phyloP scores from a whole-genome alignment of 2,329 filamentous ascomycete species.

The Neodidymelliopsis sp. region DNA sequence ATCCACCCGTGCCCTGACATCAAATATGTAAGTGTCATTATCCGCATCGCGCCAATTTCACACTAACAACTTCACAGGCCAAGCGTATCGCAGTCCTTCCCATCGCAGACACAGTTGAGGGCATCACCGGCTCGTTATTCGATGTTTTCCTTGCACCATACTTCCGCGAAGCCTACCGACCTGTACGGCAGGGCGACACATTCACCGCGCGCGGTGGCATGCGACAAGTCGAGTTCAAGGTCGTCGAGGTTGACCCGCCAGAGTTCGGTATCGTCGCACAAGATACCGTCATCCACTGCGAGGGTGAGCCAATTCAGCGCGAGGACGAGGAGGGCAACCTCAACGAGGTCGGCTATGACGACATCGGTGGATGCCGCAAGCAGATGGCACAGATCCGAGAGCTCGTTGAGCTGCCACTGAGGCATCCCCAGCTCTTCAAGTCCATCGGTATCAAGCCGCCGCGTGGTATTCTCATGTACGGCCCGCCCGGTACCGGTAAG shows the following conservation, averaged over 20 bases:
- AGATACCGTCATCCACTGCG: slow-evolving; percentile 98
- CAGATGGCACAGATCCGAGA: slow-evolving; percentile 99
- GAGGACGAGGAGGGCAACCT: slow-evolving; percentile 99
- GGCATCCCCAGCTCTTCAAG: slow-evolving; percentile 99
- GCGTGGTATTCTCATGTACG: slow-evolving; percentile 91
- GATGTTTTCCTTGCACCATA: slow-evolving; percentile 99
- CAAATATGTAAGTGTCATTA: slow-evolving; percentile 84
- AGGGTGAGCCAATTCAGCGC: slow-evolving; percentile 95
- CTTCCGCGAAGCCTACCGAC: slow-evolving; percentile 98
- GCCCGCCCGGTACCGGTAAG: slow-evolving; percentile 98
- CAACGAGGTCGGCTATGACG: slow-evolving; percentile 98
- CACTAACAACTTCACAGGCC: slow-evolving; percentile 66
- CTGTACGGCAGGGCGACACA: slow-evolving; percentile 94
- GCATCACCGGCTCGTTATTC: slow-evolving; percentile 95
- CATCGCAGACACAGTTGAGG: slow-evolving; percentile 97
- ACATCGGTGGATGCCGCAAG: slow-evolving; percentile 98
- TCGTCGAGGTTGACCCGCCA: slow-evolving; percentile 96
- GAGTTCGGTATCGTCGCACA: slow-evolving; percentile 99
- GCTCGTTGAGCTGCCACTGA: slow-evolving; percentile 94
- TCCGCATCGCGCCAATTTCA: not conserved
- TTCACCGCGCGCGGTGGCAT: slow-evolving; percentile 98
- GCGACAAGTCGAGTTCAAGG: slow-evolving; percentile 99
- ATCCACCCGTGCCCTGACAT: slow-evolving; percentile 98
- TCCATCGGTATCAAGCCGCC: slow-evolving; percentile 99
- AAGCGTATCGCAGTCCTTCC: slow-evolving; percentile 98